A percentile compares a stretch with the other conserved stretches of the same genome.
phyloP scores from a whole-genome alignment of 179 eudicot species.

The Silene coronaria region DNA sequence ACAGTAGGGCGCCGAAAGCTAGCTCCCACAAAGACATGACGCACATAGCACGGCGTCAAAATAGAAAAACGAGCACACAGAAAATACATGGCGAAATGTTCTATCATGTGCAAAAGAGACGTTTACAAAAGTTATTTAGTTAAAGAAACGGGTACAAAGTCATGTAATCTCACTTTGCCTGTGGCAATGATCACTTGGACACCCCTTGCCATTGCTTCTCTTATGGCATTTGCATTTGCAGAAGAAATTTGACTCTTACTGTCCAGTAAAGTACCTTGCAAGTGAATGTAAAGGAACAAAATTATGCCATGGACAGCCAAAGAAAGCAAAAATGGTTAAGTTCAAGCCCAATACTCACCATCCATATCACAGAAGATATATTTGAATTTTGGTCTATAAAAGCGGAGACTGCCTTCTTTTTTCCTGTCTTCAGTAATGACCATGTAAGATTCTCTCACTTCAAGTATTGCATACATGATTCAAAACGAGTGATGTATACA shows the following conservation, averaged over 20 bases:
- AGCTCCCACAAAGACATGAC: not conserved
- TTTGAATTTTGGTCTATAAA: conserved; percentile 79
- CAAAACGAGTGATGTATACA: conserved; percentile 22
- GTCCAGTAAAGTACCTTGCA: conserved; percentile 74
- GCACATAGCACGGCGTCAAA: not conserved
- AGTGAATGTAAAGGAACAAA: not conserved
- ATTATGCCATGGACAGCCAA: conserved; percentile 5
- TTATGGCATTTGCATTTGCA: conserved; percentile 69
- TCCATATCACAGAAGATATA: conserved; percentile 97
- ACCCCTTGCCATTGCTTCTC: conserved; percentile 83
- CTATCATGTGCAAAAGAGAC: not conserved
- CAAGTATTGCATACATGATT: conserved; percentile 35
- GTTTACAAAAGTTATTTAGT: not conserved
- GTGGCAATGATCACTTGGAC: conserved; percentile 88
- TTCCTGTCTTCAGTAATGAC: conserved; percentile 84
- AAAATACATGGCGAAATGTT: not conserved
- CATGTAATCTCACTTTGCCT: conserved; percentile 60
- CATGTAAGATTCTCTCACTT: conserved; percentile 47
- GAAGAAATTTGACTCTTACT: conserved; percentile 66
- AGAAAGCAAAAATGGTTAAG: not conserved
- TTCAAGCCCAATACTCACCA: conserved; percentile 49
- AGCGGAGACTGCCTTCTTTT: conserved; percentile 83
- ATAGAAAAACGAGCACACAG: not conserved
- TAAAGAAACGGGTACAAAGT: conserved; percentile 8
- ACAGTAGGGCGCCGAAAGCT: too few species aligned